Base-by-base conservation (phyloP, 306 rosid species). In the Pueraria montana region DNA sequence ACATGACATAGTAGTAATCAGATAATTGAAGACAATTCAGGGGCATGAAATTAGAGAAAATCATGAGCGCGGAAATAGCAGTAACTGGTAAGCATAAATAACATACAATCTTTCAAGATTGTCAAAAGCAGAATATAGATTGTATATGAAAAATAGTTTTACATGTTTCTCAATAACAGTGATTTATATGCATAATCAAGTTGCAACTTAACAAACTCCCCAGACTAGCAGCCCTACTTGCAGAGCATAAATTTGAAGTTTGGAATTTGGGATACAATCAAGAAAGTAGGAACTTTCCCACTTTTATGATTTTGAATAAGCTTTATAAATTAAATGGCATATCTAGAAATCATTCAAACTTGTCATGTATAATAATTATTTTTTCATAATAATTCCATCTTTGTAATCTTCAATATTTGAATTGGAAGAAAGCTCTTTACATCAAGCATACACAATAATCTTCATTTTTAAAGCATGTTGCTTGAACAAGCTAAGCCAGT, bases 161-260 rank as follows among this genome's bases (percentile, higher is more conserved):
- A 30, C 21, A 64, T 77, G 48, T 18, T 64, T 32, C 48, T 2
- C 16, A 64, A 49, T 46, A 7, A 30, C 4, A 45, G 20, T 11
- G 38, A 64, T 32, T 26, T 63, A 49, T 18, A 48, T 32, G 26
- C 34, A 78, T 38, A 32, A 27, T 63, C 34, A 30, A 32, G 74
- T 49, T 48, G 74, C 23, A 78, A 46, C 11, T 48, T 32, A 50
- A 78, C 36, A 77, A 2, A 27, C 46, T 27, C 63, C 49, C 30
- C 46, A 78, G 62, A 64, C 24, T 18, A 27, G 21, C 12, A 48
- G 59, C 8, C 20, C 20, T 27, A 77, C 36, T 17, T 16, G 14
- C 11, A 62, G 30, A 26, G 20, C 46, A 26, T 62, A 27, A 24
- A 27, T 76, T 61, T 75, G 27, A 59, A 24, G 80, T 58, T 61